Percentiles rank a stretch among this genome's conserved stretches.
phyloP scores from a whole-genome alignment of 2,329 filamentous ascomycete genomes.

The Waltergamsia citrina region DNA sequence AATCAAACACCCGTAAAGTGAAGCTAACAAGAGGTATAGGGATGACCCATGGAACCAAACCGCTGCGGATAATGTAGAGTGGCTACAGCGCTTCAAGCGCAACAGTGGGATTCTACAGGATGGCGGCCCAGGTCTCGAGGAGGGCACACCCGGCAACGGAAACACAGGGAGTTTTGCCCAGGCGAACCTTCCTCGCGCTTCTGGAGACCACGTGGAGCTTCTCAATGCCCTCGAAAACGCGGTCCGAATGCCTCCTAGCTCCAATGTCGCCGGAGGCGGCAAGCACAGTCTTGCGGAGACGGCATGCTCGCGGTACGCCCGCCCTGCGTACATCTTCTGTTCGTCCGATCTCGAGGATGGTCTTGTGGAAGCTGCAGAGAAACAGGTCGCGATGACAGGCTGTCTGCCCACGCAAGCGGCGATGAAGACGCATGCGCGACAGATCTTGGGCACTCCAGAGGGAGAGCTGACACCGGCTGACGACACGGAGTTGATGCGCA shows the following conservation, averaged over 20 bases:
- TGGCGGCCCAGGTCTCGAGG: slow-evolving; percentile 41
- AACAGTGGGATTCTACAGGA: slow-evolving; percentile 41
- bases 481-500: slow-evolving; percentile 38
- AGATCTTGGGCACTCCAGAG: slow-evolving; percentile 27
- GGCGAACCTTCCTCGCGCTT: not conserved
- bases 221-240: slow-evolving; percentile 5
- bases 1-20: not conserved
- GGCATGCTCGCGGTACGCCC: slow-evolving; percentile 29
- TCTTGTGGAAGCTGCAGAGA: slow-evolving; percentile 27
- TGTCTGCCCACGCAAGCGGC: slow-evolving; percentile 36
- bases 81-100: slow-evolving; percentile 54
- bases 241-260: not conserved
- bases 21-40: slow-evolving; percentile 20
- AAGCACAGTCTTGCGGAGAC: slow-evolving; percentile 38
- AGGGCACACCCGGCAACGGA: too few relatives aligned
- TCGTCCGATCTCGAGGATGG: slow-evolving; percentile 48
- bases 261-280: slow-evolving; percentile 14
- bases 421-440: slow-evolving; percentile 34
- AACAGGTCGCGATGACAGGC: slow-evolving; percentile 18
- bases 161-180: slow-evolving; percentile 35
- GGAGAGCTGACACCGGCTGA: slow-evolving; percentile 41
- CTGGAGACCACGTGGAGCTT: slow-evolving; percentile 21
- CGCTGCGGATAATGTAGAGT: slow-evolving; percentile 53
- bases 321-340: slow-evolving; percentile 45
- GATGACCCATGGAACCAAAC: slow-evolving; percentile 58